Evolutionary conservation across 2,329 filamentous ascomycete genomes (phyloP), one percentile per base, ranked within the genome.

Genomic region (Parascedosporium putredinis): DNA sequence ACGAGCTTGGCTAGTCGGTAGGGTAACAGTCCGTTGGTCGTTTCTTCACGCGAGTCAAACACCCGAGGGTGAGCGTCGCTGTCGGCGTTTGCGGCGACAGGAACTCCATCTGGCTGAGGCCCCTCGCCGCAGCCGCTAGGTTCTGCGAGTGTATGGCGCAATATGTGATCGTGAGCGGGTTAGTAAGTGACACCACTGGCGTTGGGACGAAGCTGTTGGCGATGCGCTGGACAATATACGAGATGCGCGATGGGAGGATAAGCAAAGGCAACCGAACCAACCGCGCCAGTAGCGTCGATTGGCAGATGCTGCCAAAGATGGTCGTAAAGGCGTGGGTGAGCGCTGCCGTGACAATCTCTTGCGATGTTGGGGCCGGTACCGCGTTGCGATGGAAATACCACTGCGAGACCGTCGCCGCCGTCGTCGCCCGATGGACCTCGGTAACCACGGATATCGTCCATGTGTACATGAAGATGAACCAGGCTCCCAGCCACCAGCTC

Each of bases 301-400:
- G 74, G 64, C 88, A 94, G 57, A 97, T 87, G 3, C 88, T 94
- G 50, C 93, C 93, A 60, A 96, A 94, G 33, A 96, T 83, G 2
- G 88, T 91, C 14, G 88, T 90, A 12, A 80, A 73, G 2, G 90
- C 84, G 67, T 98, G 93, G 46, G 75, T 73, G 42, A 95, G 72
- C 12, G 90, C 91, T 5, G 90, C 91, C 53, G 79, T 74, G 23
- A 97, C 88, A 45, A 97, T 84, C 50, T 90, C 84, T 51, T 77
- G 75, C 1, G 88, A 90, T 1, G 87, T 82, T 2, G 89, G 83
- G 7, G 84, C 74, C 4, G 91, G 88, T 9, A 83, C 78, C 4
- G 83, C 81, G 58, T 94, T 86, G 54, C 93, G 88, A 66, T 97
- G 91, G 66, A 97, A 98, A 67, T 98, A 98, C 93, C 93, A 98